These are phyloP conservation scores for Solanum gandarillasii DNA, from an alignment of 257 asterid genomes.

Conservation along the genomic window DNA sequence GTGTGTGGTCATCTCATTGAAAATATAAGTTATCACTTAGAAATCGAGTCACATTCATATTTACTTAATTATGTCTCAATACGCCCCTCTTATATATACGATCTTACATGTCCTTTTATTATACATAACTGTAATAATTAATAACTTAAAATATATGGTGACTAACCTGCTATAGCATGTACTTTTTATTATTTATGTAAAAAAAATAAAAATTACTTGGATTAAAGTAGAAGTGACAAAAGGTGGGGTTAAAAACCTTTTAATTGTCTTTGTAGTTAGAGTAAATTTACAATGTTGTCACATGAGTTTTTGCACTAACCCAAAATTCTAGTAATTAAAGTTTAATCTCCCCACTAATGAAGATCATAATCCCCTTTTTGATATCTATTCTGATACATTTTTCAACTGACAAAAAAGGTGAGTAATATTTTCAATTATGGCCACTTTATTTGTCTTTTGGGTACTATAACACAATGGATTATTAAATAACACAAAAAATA, in stretches of 20 bases:
- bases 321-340: not conserved
- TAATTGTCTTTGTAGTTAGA: not conserved
- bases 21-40: too few relatives aligned
- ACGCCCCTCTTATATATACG: not conserved
- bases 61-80: too few relatives aligned
- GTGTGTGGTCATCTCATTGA: fast-evolving
- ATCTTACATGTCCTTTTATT: not conserved
- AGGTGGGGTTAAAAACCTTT: not conserved
- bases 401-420: not conserved
- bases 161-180: not conserved
- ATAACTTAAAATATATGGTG: too few relatives aligned
- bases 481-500: not conserved
- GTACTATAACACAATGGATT: not conserved
- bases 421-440: not conserved
- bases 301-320: not conserved
- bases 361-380: not conserved
- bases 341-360: not conserved
- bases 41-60: not conserved
- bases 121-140: too few relatives aligned
- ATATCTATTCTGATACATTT: not conserved
- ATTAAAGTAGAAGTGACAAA: not conserved
- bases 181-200: not conserved
- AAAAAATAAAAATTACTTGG: not conserved
- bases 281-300: not conserved
- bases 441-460: slow-evolving; percentile 7